Percentiles rank a stretch among this genome's conserved stretches.
phyloP scores from a whole-genome alignment of 2,329 filamentous ascomycete genomes.

The Delphinella strobiligena region DNA sequence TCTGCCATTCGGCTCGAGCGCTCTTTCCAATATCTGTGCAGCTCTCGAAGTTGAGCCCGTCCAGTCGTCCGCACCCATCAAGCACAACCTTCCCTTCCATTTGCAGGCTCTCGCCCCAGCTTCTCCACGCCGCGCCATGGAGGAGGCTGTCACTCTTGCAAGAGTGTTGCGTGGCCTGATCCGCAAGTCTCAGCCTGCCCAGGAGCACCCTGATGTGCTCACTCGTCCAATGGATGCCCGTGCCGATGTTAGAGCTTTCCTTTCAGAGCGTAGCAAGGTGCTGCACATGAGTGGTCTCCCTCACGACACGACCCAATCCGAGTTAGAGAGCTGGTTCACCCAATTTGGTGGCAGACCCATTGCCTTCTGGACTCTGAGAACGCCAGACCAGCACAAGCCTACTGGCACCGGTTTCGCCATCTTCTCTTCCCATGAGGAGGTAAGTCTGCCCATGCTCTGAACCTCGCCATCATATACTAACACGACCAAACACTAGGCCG shows the following conservation, averaged over 20 bases:
- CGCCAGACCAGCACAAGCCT: slow-evolving; percentile 98
- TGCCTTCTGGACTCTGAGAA: slow-evolving; percentile 96
- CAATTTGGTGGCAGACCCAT: slow-evolving; percentile 96
- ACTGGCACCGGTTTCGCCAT: slow-evolving; percentile 96
- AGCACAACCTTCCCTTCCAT: slow-evolving; percentile 96
- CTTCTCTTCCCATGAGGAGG: slow-evolving; percentile 98
- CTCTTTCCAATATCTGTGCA: slow-evolving; percentile 93
- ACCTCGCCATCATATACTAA: slow-evolving; percentile 5
- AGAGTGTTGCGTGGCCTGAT: slow-evolving; percentile 86
- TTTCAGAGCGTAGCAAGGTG: slow-evolving; percentile 94
- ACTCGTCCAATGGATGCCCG: slow-evolving; percentile 93
- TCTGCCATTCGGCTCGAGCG: slow-evolving; percentile 88
- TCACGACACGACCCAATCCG: slow-evolving; percentile 95
- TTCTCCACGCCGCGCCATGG: slow-evolving; percentile 90
- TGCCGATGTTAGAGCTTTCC: slow-evolving; percentile 89
- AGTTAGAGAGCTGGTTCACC: slow-evolving; percentile 98
- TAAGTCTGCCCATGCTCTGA: slow-evolving; percentile 48
- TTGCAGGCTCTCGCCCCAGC: slow-evolving; percentile 90
- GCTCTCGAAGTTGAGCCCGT: slow-evolving; percentile 96
- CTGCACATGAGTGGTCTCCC: slow-evolving; percentile 95
- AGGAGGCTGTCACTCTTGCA: slow-evolving; percentile 89
- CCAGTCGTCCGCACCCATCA: slow-evolving; percentile 93
- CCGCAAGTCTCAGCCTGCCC: slow-evolving; percentile 84
- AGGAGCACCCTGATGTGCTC: slow-evolving; percentile 89
- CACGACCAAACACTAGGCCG: slow-evolving; percentile 49